Percentiles rank a stretch among this genome's conserved stretches.
These are phyloP conservation scores for Cadophora gregata DNA, from an alignment of 2,329 filamentous ascomycete species.

Conservation along the genomic window DNA sequence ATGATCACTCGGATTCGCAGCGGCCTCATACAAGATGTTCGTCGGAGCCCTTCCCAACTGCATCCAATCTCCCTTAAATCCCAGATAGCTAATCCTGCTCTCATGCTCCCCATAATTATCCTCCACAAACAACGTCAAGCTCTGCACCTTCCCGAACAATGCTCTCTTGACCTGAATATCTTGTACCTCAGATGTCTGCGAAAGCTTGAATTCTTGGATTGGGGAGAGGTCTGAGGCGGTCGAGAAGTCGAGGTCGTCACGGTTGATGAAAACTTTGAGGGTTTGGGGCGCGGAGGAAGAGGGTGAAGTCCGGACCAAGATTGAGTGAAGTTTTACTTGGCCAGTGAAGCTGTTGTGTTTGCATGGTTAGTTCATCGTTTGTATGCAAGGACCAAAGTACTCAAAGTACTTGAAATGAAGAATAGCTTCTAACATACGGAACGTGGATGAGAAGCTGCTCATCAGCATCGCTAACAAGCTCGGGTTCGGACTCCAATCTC, in stretches of 20 bases:
- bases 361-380: not conserved
- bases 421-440: conserved; percentile 64
- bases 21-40: conserved; percentile 91
- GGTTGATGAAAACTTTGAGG: conserved; percentile 87
- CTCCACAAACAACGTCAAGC: conserved; percentile 83
- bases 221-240: conserved; percentile 72
- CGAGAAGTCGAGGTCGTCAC: conserved; percentile 83
- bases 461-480: conserved; percentile 85
- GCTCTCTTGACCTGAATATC: conserved; percentile 89
- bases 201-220: conserved; percentile 78
- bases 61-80: conserved; percentile 95
- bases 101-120: conserved; percentile 87
- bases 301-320: conserved; percentile 81
- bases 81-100: conserved; percentile 80
- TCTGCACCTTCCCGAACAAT: conserved; percentile 84
- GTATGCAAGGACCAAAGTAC: not conserved
- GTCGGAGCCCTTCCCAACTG: conserved; percentile 80
- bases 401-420: not conserved
- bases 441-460: conserved; percentile 93
- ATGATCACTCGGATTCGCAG: conserved; percentile 90
- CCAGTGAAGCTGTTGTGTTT: conserved; percentile 76
- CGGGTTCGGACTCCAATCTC: conserved; percentile 71
- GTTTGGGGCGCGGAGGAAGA: conserved; percentile 77
- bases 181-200: conserved; percentile 81
- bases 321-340: conserved; percentile 89